These are phyloP conservation scores for Chlorella sp. DNA, from an alignment of 139 green algal genomes.

Conservation along the genomic window DNA sequence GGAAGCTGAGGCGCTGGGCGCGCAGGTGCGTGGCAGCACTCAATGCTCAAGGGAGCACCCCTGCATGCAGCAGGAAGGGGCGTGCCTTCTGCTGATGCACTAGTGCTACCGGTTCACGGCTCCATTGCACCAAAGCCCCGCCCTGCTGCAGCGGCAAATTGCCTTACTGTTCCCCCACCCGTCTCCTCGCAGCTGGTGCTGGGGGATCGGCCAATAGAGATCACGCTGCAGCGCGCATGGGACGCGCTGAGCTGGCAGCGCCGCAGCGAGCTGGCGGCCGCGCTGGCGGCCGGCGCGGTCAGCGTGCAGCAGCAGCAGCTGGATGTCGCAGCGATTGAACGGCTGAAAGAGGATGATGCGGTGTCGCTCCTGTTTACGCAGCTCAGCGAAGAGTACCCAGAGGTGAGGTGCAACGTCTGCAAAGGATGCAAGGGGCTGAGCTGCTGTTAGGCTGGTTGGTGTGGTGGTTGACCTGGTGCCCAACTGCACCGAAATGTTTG, in stretches of 20 bases:
- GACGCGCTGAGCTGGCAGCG: slow-evolving; percentile 52
- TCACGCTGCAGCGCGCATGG: slow-evolving; percentile 82
- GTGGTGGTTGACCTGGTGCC: no score
- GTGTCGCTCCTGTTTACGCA: slow-evolving; percentile 47
- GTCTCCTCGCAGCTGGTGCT: slow-evolving; percentile 70
- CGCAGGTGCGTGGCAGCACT: slow-evolving; percentile 10
- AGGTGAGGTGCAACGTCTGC: no score
- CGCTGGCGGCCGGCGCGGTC: slow-evolving; percentile 32
- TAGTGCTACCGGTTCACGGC: no score
- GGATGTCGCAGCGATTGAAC: slow-evolving; percentile 26
- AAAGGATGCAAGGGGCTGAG: no score
- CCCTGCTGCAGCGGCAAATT: no score
- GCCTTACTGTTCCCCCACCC: no score
- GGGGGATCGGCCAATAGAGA: slow-evolving; percentile 88
- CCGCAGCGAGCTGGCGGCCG: slow-evolving; percentile 50
- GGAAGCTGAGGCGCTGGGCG: slow-evolving; percentile 62
- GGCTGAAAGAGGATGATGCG: slow-evolving; percentile 56
- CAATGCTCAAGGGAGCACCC: no score
- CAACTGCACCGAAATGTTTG: no score
- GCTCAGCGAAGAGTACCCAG: background rate
- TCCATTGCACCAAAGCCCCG: no score
- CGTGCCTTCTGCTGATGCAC: no score
- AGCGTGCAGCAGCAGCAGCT: slow-evolving; percentile 9
- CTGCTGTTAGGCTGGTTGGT: no score
- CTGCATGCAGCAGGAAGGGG: no score